Evolutionary conservation across 495 filamentous ascomycete species (phyloP), one percentile per base, ranked within the genome.

Genomic region (Massariosphaeria phaeospora): DNA sequence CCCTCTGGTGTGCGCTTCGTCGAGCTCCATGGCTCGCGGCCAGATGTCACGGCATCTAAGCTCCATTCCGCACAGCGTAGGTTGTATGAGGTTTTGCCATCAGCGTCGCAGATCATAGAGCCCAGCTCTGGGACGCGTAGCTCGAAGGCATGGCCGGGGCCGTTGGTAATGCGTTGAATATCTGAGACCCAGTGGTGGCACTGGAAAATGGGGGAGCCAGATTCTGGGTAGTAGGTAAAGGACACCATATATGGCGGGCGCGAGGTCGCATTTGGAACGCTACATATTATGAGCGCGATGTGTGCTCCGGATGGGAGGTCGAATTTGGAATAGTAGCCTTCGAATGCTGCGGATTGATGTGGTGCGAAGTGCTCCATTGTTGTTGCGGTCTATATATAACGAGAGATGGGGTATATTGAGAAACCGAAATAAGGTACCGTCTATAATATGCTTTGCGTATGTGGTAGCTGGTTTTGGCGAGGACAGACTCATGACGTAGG

Each of bases 311-410:
- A 69, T 29, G 70, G 62, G 1, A 76, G 68, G 23, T 59, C 48
- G 49, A 76, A 73, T 34, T 73, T 73, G 23, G 69, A 71, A 62
- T 76, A 75, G 61, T 68, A 75, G 12, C 73, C 75, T 55, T 77
- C 75, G 53, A 76, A 75, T n/a, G 54, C 59, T 11, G 69, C 54
- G 12, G 20, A 33, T 1, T 52, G 39, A 51, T 77, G 74, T 3
- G 73, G 73, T 15, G 63, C 61, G 29, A 59, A 70, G 48, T 72
- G 64, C 52, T 65, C 48, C 62, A 65, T 67, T 18, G 41, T 11
- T 29, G 13, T 21, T 42, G 39, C 20, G 12, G n/a, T 33, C 30
- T n/a, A 33, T 33, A 33, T 33, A 33, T 33, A 33, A 8, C 30
- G n/a, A n/a, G n/a, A n/a, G n/a, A n/a, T n/a, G n/a, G n/a, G n/a